phyloP scores from a whole-genome alignment of 768 basidiomycete genomes.

The Cubamyces lactineus region DNA sequence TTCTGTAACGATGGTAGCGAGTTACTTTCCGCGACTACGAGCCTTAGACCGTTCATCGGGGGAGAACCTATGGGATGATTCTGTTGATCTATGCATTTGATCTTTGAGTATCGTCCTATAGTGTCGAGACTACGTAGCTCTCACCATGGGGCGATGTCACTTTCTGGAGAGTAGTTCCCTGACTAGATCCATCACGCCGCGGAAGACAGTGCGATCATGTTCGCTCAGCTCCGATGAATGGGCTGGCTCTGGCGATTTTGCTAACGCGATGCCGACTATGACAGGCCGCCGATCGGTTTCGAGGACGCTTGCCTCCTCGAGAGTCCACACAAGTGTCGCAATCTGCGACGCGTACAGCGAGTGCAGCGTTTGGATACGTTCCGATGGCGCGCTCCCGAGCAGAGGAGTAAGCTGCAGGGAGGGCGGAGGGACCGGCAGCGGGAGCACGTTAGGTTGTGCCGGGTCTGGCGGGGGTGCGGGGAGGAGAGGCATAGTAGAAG shows the following conservation, averaged over 20 bases:
- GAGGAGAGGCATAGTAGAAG: conserved; percentile 59
- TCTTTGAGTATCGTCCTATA: too few relatives aligned
- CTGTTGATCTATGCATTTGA: too few relatives aligned
- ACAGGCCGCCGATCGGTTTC: conserved; percentile 58
- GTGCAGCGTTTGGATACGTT: conserved; percentile 70
- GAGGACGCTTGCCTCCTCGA: conserved; percentile 45
- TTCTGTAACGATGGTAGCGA: too few relatives aligned
- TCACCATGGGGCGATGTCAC: background rate
- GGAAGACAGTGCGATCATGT: conserved; percentile 44
- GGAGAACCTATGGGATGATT: too few relatives aligned
- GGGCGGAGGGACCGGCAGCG: conserved; percentile 64
- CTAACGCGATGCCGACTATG: conserved; percentile 76
- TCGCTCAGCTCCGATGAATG: conserved; percentile 29
- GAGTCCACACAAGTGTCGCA: conserved; percentile 79
- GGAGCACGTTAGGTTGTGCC: conserved; percentile 36
- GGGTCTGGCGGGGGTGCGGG: conserved; percentile 43
- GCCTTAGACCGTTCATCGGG: too few relatives aligned
- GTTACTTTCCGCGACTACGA: too few relatives aligned
- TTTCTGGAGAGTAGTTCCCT: conserved; percentile 31
- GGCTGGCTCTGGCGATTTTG: conserved; percentile 37
- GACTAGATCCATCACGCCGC: conserved; percentile 49
- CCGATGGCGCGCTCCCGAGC: conserved; percentile 73
- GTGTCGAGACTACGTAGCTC: background rate
- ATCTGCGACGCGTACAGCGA: conserved; percentile 86
- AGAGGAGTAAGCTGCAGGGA: conserved; percentile 78